Percentiles rank a stretch among this genome's conserved stretches.
Evolutionary conservation across 768 basidiomycete species (phyloP).

Genomic region (Lactarius hatsudake): DNA sequence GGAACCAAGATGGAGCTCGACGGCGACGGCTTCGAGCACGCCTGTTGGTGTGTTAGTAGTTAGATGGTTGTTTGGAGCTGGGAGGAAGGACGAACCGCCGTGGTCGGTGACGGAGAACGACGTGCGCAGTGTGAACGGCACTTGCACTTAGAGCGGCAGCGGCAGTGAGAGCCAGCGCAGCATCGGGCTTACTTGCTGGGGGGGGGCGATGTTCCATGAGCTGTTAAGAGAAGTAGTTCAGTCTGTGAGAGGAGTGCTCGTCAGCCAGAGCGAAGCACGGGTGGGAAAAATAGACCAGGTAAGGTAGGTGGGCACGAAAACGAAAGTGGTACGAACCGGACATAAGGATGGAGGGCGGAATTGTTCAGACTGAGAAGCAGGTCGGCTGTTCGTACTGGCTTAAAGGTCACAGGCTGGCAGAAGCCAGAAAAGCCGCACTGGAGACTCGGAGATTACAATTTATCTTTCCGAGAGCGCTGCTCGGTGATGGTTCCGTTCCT

Average conservation of each 20-base stretch:
- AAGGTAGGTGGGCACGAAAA: too few species aligned
- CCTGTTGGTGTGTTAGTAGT: too few species aligned
- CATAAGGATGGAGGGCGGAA: slow-evolving; percentile 85
- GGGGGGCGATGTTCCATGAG: too few species aligned
- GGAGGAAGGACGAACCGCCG: too few species aligned
- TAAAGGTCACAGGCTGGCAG: background rate
- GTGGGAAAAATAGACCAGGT: background rate
- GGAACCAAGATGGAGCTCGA: too few species aligned
- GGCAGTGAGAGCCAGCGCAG: too few species aligned
- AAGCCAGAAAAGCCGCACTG: slow-evolving; percentile 42
- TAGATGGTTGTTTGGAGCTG: too few species aligned
- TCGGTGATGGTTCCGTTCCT: slow-evolving; percentile 70
- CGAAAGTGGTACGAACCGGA: slow-evolving; percentile 55
- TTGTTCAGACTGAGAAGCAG: slow-evolving; percentile 68
- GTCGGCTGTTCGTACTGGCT: slow-evolving; percentile 78
- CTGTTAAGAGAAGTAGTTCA: slow-evolving; percentile 68
- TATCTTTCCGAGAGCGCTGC: slow-evolving; percentile 68
- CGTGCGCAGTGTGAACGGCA: too few species aligned
- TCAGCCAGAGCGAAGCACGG: slow-evolving; percentile 2
- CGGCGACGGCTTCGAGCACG: too few species aligned
- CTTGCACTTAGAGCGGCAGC: too few species aligned
- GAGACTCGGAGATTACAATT: slow-evolving; percentile 62
- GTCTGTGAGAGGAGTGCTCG: slow-evolving; percentile 40
- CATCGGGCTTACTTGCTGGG: too few species aligned
- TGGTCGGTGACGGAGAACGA: too few species aligned